Conservation (phyloP, 345 rosid genomes). For the Triadica sebifera region DNA sequence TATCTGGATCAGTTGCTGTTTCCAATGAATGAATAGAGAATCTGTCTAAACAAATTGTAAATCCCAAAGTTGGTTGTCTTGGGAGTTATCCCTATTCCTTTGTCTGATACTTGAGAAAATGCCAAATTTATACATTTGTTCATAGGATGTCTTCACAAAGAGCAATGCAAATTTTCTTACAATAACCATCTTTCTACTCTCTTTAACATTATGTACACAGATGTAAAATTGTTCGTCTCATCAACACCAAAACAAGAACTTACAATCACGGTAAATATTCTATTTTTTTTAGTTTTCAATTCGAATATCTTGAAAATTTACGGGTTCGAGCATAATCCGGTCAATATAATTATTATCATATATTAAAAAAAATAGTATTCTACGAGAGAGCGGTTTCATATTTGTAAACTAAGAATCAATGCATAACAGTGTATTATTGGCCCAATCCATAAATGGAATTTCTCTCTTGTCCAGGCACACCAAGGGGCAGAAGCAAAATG, state of each 20-base stretch:
- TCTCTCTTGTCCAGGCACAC: constrained; percentile 21
- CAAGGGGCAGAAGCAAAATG: constrained; percentile 37
- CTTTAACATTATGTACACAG: no score
- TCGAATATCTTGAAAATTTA: not conserved
- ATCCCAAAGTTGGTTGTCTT: constrained; percentile 16
- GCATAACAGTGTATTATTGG: no score
- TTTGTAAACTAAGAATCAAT: no score
- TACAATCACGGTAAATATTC: constrained; percentile 22
- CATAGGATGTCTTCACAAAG: constrained; percentile 29
- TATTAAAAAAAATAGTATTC: no score
- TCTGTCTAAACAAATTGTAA: not conserved
- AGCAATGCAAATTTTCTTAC: not conserved
- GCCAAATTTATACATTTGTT: constrained; percentile 19
- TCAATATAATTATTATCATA: no score
- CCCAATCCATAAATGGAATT: constrained; percentile 32
- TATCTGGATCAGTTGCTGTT: no score
- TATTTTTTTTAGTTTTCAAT: not conserved
- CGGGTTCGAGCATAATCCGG: no score
- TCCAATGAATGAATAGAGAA: not conserved
- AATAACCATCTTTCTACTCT: no score
- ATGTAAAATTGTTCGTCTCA: not conserved
- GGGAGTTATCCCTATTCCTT: constrained; percentile 20
- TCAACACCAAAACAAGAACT: no score
- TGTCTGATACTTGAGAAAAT: not conserved
- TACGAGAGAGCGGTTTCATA: no score